Percentiles rank a stretch among this genome's conserved stretches.
Evolutionary conservation across 163 green algal species (phyloP).

Genomic region (Scenedesmus sp.): DNA sequence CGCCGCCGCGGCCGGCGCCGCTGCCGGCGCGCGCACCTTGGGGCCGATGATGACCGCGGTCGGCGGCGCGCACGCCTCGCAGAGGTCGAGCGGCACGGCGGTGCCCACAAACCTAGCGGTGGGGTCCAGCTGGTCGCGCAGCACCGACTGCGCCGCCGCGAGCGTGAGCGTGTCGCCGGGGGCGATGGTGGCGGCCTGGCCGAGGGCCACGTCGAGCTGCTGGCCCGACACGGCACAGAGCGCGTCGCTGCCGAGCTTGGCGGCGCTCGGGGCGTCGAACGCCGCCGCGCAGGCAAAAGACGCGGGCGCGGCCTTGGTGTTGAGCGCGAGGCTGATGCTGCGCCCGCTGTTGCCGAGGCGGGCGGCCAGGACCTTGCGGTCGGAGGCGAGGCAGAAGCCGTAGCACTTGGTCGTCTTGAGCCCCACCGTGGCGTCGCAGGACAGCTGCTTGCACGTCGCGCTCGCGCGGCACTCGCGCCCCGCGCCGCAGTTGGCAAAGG

Average conservation of each 20-base stretch:
- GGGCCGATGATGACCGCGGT: not conserved
- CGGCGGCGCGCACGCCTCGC: not conserved
- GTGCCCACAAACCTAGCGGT: not conserved
- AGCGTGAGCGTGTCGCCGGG: not conserved
- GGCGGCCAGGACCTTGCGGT: not conserved
- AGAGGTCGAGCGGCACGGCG: no score
- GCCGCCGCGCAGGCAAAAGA: constrained; percentile 8
- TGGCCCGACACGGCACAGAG: not conserved
- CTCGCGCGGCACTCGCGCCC: not conserved
- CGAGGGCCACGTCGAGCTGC: not conserved
- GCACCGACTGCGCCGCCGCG: not conserved
- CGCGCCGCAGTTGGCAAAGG: not conserved
- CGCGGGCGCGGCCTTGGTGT: constrained; percentile 4
- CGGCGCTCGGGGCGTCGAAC: not conserved
- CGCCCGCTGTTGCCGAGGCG: not conserved
- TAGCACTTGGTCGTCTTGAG: not conserved
- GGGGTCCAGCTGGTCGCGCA: constrained; percentile 3
- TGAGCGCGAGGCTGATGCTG: not conserved
- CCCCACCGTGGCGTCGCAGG: not conserved
- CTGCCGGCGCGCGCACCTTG: no score
- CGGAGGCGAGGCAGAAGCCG: constrained; percentile 14
- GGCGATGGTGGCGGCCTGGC: not conserved
- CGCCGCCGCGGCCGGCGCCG: no score
- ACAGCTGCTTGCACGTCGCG: not conserved
- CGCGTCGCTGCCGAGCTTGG: constrained; percentile 10